These are phyloP conservation scores for Naganishia onofrii DNA, from an alignment of 768 basidiomycete genomes.

Conservation along the genomic window DNA sequence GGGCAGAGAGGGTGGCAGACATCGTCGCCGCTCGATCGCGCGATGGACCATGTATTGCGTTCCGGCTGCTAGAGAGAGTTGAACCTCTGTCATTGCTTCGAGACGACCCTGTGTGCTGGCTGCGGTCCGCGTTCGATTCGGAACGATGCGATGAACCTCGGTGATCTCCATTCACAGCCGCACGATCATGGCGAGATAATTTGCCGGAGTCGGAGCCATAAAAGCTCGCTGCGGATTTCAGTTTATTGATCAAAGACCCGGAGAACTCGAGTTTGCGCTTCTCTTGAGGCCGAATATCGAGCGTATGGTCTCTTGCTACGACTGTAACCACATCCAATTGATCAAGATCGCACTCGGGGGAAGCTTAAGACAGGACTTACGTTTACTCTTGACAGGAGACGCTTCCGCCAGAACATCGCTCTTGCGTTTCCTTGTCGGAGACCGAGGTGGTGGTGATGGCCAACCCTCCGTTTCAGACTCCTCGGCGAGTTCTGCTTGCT, in stretches of 20 bases:
- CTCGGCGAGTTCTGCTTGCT: slow-evolving; percentile 32
- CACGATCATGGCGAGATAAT: not conserved
- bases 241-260: not conserved
- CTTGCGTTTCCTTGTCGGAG: slow-evolving; percentile 35
- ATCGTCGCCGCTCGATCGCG: not conserved
- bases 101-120: not conserved
- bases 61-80: not conserved
- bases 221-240: not conserved
- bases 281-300: not conserved
- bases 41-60: not conserved
- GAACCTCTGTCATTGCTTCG: not conserved
- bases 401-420: slow-evolving; percentile 40
- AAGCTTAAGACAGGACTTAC: slow-evolving; percentile 27
- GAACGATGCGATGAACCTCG: not conserved
- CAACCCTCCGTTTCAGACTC: not conserved
- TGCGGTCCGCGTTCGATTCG: not conserved
- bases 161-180: not conserved
- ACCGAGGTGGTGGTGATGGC: not conserved
- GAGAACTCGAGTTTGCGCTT: slow-evolving; percentile 18
- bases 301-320: not conserved
- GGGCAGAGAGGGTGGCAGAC: not conserved
- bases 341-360: not conserved
- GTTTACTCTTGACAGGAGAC: slow-evolving; percentile 41
- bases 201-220: not conserved
- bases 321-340: not conserved